Conservation (phyloP, 106 monocot genomes). For the Chionographis japonica region DNA sequence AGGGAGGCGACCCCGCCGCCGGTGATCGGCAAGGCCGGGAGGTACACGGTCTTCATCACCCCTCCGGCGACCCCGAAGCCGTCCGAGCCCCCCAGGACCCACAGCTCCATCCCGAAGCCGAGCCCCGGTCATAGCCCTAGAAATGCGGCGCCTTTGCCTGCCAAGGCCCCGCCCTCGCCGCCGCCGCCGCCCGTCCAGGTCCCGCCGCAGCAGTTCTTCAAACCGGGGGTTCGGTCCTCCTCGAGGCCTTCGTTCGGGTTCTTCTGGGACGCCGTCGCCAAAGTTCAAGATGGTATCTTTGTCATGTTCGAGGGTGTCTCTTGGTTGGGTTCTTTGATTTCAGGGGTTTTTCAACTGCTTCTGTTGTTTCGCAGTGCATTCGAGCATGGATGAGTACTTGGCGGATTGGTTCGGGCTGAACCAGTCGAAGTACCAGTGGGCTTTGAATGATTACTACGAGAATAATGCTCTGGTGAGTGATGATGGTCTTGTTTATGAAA, state of each 20-base stretch:
- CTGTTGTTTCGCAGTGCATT: slow-evolving; percentile 54
- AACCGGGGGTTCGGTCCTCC: slow-evolving; percentile 5
- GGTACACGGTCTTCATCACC: slow-evolving; percentile 84
- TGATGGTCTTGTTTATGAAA: neutral
- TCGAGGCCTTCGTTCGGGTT: slow-evolving; percentile 40
- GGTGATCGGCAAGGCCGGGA: slow-evolving; percentile 71
- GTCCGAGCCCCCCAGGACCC: slow-evolving; percentile 10
- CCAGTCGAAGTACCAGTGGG: slow-evolving; percentile 96
- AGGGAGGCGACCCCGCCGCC: slow-evolving; percentile 52
- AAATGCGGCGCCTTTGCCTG: neutral
- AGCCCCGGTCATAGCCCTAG: slow-evolving; percentile 10
- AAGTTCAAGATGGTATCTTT: slow-evolving; percentile 73
- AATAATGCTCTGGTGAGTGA: slow-evolving; percentile 52
- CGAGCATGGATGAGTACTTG: slow-evolving; percentile 82
- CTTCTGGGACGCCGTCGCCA: slow-evolving; percentile 72
- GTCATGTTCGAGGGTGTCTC: neutral
- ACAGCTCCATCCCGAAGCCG: neutral
- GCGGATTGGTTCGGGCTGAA: slow-evolving; percentile 83
- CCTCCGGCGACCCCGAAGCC: slow-evolving; percentile 49
- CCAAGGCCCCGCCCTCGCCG: slow-evolving; percentile 3
- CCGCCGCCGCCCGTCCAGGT: slow-evolving; percentile 55
- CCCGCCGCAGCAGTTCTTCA: slow-evolving; percentile 61
- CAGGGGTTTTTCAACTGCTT: neutral
- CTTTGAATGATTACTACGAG: slow-evolving; percentile 85
- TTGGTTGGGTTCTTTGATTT: slow-evolving; percentile 6